phyloP scores from a whole-genome alignment of 768 basidiomycete genomes.

The Dendrothele bispora region DNA sequence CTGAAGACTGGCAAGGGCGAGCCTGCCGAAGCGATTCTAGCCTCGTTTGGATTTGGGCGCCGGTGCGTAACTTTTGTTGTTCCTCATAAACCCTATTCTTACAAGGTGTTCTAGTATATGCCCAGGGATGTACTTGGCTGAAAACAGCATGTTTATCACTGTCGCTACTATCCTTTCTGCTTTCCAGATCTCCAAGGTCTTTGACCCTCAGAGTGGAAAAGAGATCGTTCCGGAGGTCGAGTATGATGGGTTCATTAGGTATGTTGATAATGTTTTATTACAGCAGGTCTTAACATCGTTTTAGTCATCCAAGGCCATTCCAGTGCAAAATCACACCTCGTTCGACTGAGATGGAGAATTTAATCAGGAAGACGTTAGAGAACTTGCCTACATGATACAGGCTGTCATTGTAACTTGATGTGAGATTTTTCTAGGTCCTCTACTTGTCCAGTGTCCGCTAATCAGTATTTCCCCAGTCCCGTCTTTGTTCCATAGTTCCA shows the following conservation, averaged over 20 bases:
- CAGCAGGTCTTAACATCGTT: background rate
- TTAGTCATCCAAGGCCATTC: conserved; percentile 1
- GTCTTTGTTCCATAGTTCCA: too few species aligned
- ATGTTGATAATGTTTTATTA: background rate
- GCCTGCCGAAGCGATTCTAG: background rate
- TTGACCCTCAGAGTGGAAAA: background rate
- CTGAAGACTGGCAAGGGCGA: background rate
- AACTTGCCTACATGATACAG: too few species aligned
- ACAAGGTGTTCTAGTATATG: background rate
- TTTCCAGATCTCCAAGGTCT: background rate
- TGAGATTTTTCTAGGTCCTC: too few species aligned
- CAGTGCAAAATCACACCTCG: background rate
- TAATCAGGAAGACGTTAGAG: background rate
- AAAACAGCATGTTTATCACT: background rate
- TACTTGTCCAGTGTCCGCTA: too few species aligned
- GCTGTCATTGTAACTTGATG: too few species aligned
- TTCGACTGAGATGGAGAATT: background rate
- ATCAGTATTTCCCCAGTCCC: too few species aligned
- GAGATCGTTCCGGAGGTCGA: conserved; percentile 1
- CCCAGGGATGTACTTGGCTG: background rate
- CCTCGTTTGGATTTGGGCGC: background rate
- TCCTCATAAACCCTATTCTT: background rate
- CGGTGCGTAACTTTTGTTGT: background rate
- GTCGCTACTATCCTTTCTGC: background rate
- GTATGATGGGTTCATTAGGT: conserved; percentile 3